Evolutionary conservation across 192 early-diverging fungal species (phyloP).

Genomic region (Coemansia sp.): DNA sequence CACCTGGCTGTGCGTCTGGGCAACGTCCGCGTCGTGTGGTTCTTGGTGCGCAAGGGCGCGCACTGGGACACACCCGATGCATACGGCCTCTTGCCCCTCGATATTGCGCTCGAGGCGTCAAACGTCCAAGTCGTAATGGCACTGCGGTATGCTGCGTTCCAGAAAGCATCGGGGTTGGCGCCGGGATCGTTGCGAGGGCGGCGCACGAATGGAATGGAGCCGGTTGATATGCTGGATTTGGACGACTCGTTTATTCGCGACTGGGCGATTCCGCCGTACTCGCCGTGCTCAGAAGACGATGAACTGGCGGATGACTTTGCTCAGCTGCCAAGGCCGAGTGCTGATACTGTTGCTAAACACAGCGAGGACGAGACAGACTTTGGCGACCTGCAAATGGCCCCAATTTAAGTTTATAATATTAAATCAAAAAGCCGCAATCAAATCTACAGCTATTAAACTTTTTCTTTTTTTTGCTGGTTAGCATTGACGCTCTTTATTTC

Average conservation of each 20-base stretch:
- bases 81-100: conserved; percentile 55
- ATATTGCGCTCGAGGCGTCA: conserved; percentile 53
- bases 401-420: not conserved
- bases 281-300: conserved; percentile 13
- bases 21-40: conserved; percentile 65
- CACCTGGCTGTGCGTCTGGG: conserved; percentile 76
- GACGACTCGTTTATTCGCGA: conserved; percentile 51
- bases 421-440: too few relatives aligned
- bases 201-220: conserved; percentile 17
- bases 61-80: conserved; percentile 71
- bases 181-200: conserved; percentile 25
- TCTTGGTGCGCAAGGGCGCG: conserved; percentile 71
- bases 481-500: too few relatives aligned
- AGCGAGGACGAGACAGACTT: conserved; percentile 16
- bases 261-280: conserved; percentile 50
- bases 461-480: too few relatives aligned
- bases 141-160: conserved; percentile 52
- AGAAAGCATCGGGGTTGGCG: conserved; percentile 43
- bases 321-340: not conserved
- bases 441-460: too few relatives aligned
- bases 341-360: not conserved
- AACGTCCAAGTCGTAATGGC: conserved; percentile 57
- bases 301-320: not conserved
- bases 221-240: conserved; percentile 46
- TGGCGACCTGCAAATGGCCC: conserved; percentile 24